Conservation (phyloP, 345 rosid genomes). For the Linum tenue region DNA sequence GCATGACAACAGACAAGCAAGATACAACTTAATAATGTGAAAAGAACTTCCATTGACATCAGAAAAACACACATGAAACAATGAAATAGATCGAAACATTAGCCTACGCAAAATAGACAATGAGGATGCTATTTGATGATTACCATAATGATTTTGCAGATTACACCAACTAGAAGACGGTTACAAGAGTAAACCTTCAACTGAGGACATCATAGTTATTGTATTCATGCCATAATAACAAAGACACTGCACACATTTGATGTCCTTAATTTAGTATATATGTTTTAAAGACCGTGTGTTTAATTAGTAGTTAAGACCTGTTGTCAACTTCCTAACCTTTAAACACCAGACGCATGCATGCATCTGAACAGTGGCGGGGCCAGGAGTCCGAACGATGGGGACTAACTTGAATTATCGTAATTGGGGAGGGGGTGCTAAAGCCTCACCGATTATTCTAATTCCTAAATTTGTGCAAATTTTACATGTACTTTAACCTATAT, state of each 20-base stretch:
- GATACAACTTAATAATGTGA: neutral
- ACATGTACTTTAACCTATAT: no score
- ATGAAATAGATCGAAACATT: neutral
- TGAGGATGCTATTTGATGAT: neutral
- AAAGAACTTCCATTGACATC: neutral
- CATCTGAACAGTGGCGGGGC: no score
- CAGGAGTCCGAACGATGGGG: no score
- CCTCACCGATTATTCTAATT: no score
- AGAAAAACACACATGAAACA: conserved; percentile 3
- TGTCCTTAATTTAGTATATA: no score
- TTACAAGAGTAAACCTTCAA: neutral
- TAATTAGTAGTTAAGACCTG: no score
- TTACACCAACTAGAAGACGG: neutral
- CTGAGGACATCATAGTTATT: neutral
- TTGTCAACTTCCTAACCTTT: no score
- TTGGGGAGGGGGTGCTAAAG: no score
- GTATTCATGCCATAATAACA: neutral
- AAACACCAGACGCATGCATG: no score
- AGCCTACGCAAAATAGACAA: neutral
- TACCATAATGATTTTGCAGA: neutral
- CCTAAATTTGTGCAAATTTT: no score
- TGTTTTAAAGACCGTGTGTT: no score
- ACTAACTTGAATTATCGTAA: no score
- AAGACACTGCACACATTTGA: neutral
- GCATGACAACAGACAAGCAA: conserved; percentile 14